A percentile compares a stretch with the other conserved stretches of the same genome.
These are phyloP conservation scores for Botrytis tulipae DNA, from an alignment of 2,329 filamentous ascomycete genomes.

Conservation along the genomic window DNA sequence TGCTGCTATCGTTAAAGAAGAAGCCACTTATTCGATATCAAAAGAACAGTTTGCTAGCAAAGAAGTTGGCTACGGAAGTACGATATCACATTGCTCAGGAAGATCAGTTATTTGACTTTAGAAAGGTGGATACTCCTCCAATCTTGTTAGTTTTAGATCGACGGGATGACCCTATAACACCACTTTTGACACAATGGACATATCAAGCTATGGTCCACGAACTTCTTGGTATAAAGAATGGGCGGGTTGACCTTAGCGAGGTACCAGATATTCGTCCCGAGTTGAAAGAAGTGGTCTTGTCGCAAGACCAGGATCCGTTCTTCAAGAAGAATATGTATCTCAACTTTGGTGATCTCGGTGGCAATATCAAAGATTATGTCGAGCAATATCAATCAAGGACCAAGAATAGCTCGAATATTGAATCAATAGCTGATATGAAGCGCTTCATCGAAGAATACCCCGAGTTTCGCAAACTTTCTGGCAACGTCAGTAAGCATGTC, in stretches of 20 bases:
- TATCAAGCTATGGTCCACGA: constrained; percentile 99
- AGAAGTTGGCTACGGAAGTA: constrained; percentile 90
- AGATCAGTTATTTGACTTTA: constrained; percentile 93
- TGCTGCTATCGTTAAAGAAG: constrained; percentile 90
- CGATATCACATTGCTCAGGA: constrained; percentile 93
- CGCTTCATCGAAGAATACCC: constrained; percentile 98
- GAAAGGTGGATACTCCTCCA: constrained; percentile 89
- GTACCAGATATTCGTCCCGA: constrained; percentile 83
- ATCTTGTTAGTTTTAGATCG: constrained; percentile 89
- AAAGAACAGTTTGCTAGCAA: constrained; percentile 84
- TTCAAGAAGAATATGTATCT: constrained; percentile 99
- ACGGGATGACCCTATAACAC: constrained; percentile 91
- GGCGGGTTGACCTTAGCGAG: constrained; percentile 83
- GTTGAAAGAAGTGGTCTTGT: constrained; percentile 89
- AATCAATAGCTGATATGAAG: constrained; percentile 98
- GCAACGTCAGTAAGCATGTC: constrained; percentile 98
- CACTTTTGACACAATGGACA: constrained; percentile 94
- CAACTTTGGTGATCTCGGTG: constrained; percentile 92
- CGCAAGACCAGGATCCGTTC: constrained; percentile 96
- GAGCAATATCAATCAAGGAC: constrained; percentile 97
- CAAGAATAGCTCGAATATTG: constrained; percentile 93
- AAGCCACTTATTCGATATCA: constrained; percentile 92
- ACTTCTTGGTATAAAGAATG: constrained; percentile 87
- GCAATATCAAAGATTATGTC: constrained; percentile 97
- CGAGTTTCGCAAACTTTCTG: constrained; percentile 93